Base-by-base conservation (phyloP, 2,329 filamentous ascomycete genomes). In the Fusarium sp. region DNA sequence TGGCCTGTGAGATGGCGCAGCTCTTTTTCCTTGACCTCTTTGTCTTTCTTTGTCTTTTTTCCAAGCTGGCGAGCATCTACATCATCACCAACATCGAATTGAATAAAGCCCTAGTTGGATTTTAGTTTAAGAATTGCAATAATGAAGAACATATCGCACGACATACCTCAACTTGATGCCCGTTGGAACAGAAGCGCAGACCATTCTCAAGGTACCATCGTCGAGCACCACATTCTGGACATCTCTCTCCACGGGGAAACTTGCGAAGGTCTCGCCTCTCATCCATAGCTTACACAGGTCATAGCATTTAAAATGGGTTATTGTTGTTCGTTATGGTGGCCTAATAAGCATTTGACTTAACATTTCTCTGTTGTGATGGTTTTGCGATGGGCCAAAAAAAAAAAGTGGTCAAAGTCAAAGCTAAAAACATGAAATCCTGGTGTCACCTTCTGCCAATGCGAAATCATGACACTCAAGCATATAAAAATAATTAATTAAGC, bases 161-260 rank as follows among this genome's bases (percentile, higher is more conserved):
- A 24, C 49, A 12, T 42, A 93, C 92, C 80, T 93, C 89, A 72
- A 94, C 90, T 71, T 91, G 88, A 82, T 97, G 93, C 31, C 93
- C 93, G 70, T 92, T 90, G 68, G 91, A 85, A 79, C 93, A 97
- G 78, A 93, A 97, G 66, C 90, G 88, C 60, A 91, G 86, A 6
- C 93, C 93, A 79, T 92, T 92, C 70, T 94, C 89, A 31, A 90
- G 83, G 75, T 93, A 92, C 81, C 91, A 93, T 66, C 87, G 86
- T 41, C 85, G 86, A 52, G 92, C 91, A 63, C 91, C 90, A 77
- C 93, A 97, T 74, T 88, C 85, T 35, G 87, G 83, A 70, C 87
- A 89, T 44, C 83, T 80, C 72, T 89, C 84, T 31, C 84, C 85
- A 23, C 76, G 77, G n/a, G 83, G 83, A 70, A 89, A 86, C 46